phyloP scores from a whole-genome alignment of 306 rosid genomes.

The Castanea mollissima region DNA sequence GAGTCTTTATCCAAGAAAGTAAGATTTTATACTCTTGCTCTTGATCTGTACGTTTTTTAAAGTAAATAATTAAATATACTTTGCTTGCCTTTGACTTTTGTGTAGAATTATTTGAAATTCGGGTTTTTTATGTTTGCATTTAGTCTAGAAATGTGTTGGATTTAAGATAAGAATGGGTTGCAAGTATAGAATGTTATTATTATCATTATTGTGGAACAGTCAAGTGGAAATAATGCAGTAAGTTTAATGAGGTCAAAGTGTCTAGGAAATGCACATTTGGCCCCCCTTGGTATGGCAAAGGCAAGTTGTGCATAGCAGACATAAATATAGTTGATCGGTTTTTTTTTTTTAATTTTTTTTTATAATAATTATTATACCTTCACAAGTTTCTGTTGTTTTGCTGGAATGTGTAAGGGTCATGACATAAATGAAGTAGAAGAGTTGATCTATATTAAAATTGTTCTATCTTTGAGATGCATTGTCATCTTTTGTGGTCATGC shows the following conservation, averaged over 20 bases:
- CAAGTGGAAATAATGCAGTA: not conserved
- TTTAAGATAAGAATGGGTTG: not conserved
- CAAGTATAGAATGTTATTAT: not conserved
- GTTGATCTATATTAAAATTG: not conserved
- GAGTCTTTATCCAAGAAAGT: conserved; percentile 69
- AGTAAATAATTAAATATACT: not conserved
- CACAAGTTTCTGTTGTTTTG: not conserved
- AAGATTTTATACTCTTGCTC: conserved; percentile 5
- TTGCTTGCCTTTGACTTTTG: not conserved
- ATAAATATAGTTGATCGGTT: not conserved
- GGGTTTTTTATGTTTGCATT: not conserved
- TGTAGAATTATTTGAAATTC: not conserved
- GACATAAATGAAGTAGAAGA: not conserved
- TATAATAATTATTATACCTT: too few relatives aligned
- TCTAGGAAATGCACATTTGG: not conserved
- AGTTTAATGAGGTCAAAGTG: not conserved
- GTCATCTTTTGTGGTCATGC: not conserved
- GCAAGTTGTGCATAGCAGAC: not conserved
- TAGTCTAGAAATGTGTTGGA: not conserved
- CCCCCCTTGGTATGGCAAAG: not conserved
- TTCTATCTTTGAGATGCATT: not conserved
- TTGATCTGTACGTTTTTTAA: not conserved
- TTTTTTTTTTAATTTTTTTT: too few relatives aligned
- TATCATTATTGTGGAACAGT: conserved; percentile 4
- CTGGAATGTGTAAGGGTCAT: not conserved